phyloP scores from a whole-genome alignment of 352 stramenopile genomes.

The Globisporangium paddicum region DNA sequence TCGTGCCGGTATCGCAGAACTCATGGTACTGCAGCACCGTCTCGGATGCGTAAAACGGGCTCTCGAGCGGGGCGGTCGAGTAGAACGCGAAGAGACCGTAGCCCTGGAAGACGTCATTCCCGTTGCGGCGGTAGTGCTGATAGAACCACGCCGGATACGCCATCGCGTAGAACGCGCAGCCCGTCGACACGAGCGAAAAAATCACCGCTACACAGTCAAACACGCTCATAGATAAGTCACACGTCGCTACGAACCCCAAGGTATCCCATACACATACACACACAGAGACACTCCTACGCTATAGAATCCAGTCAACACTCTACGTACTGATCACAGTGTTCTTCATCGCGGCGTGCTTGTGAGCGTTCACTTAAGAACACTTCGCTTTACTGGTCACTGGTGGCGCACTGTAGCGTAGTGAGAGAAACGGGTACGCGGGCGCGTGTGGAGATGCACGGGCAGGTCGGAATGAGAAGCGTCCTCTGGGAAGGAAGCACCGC shows the following conservation, averaged over 20 bases:
- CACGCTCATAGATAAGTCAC: conserved; percentile 8
- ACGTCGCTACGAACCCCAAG: background rate
- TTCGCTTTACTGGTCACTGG: no score
- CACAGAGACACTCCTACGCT: background rate
- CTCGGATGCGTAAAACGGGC: conserved; percentile 74
- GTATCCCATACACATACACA: background rate
- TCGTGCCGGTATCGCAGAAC: conserved; percentile 49
- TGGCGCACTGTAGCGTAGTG: background rate
- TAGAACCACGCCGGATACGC: conserved; percentile 84
- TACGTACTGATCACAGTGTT: conserved; percentile 73
- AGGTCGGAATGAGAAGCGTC: background rate
- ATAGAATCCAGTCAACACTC: background rate
- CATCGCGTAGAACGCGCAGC: conserved; percentile 75
- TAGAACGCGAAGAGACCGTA: conserved; percentile 83
- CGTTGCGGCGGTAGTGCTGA: conserved; percentile 74
- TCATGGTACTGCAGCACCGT: conserved; percentile 76
- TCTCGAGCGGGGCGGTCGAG: conserved; percentile 64
- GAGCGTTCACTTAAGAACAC: background rate
- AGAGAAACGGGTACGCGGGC: background rate
- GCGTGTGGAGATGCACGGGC: background rate
- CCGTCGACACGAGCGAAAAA: conserved; percentile 68
- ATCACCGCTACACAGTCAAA: conserved; percentile 47
- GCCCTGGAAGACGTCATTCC: conserved; percentile 69
- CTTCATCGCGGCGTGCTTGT: conserved; percentile 33
- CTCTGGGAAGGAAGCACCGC: background rate